A percentile compares a stretch with the other conserved stretches of the same genome.
These are phyloP conservation scores for Borealophlyctis nickersoniae DNA, from an alignment of 192 early-diverging fungal genomes.

Conservation along the genomic window DNA sequence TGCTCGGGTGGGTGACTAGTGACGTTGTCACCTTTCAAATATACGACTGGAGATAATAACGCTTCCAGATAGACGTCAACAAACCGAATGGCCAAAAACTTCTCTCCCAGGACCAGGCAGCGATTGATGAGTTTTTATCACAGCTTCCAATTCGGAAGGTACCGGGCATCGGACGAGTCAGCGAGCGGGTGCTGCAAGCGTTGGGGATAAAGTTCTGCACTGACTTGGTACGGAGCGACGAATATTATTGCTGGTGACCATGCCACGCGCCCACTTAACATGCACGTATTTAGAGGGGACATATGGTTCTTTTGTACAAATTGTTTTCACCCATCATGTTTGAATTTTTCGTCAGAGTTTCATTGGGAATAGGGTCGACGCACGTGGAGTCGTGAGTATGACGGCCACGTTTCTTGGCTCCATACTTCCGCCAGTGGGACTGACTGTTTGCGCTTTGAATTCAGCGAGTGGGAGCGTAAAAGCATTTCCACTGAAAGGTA, in stretches of 20 bases:
- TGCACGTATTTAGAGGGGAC: slow-evolving; percentile 15
- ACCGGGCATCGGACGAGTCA: slow-evolving; percentile 53
- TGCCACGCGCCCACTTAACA: too few species aligned
- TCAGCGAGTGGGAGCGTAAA: slow-evolving; percentile 34
- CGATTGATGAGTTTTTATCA: slow-evolving; percentile 45
- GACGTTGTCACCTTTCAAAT: background rate
- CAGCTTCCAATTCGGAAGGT: slow-evolving; percentile 56
- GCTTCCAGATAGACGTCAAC: slow-evolving; percentile 45
- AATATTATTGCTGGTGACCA: too few species aligned
- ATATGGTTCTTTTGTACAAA: slow-evolving; percentile 43
- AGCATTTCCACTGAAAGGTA: slow-evolving; percentile 50
- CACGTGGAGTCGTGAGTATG: slow-evolving; percentile 20
- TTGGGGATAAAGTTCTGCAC: slow-evolving; percentile 52
- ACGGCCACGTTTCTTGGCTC: background rate
- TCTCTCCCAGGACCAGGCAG: slow-evolving; percentile 37
- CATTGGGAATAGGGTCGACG: slow-evolving; percentile 49
- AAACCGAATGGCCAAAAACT: slow-evolving; percentile 70
- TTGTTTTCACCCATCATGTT: slow-evolving; percentile 45
- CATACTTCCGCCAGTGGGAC: too few species aligned
- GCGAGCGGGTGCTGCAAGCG: slow-evolving; percentile 51
- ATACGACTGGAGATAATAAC: slow-evolving; percentile 3
- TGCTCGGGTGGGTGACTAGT: slow-evolving; percentile 21
- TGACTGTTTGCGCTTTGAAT: background rate
- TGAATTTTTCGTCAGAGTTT: slow-evolving; percentile 39
- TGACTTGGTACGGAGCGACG: slow-evolving; percentile 42